Base-by-base conservation (phyloP, 2,329 filamentous ascomycete species). In the Chaetomium sp. region DNA sequence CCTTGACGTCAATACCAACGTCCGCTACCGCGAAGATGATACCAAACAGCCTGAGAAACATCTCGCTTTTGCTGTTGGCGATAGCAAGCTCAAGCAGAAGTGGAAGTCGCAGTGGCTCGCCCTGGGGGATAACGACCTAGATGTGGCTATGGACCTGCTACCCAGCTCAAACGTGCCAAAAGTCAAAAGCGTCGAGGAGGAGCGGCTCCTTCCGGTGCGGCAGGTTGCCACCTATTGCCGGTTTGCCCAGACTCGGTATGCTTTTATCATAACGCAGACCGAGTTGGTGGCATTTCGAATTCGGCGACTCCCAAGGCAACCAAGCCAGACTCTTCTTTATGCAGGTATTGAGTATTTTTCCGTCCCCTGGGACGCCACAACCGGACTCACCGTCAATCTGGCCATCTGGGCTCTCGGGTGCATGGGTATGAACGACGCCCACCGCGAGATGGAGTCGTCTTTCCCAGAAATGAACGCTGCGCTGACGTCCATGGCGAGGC, bases 401-500 rank as follows among this genome's bases (percentile, higher is more conserved):
- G 62, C 62, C 10, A 60, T 64, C 29, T 55, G 56, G 56, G 62
- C 57, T 4, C 57, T 64, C 3, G 57, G 50, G 25, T 56, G 49
- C 31, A 60, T 64, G 62, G 62, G 25, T 1, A 56, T 64, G 62
- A 64, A 64, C 50, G 62, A 64, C 38, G 19, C 13, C 2, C 57
- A 64, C 56, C 62, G 62, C 47, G 56, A 27, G 16, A 58, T 58
- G 56, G 56, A 58, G 19, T 10, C 9, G 7, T 29, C 19, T 16
- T n/a, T 3, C 33, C n/a, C 6, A 35, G n/a, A n/a, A 27, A 19
- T 13, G 27, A 3, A 29, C 27, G 27, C 27, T 29, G 27, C 21
- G 23, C 53, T 57, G 23, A 2, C 7, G 35, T 13, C 38, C n/a
- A 56, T 57, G 54, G 60, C 60, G 12, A 51, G n/a, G 31, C 54